Percentiles rank a stretch among this genome's conserved stretches.
Conservation (phyloP, 2,329 filamentous ascomycete species). For the Phoma herbarum region DNA sequence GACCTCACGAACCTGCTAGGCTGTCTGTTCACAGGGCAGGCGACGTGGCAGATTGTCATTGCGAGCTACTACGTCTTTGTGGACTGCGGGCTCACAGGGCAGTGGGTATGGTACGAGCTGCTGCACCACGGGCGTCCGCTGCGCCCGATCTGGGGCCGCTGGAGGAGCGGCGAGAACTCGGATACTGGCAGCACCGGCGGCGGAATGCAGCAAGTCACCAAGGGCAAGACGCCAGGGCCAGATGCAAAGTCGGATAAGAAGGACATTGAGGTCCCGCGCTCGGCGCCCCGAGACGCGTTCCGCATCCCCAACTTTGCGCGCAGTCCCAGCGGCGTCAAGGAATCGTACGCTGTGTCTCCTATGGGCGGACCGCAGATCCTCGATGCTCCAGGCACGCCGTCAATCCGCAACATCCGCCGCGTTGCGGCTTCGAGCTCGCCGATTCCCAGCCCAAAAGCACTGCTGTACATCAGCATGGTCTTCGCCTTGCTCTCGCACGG, state of each 20-base stretch:
- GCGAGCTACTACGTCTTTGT: slow-evolving; percentile 73
- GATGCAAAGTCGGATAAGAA: slow-evolving; percentile 17
- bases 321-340: slow-evolving; percentile 39
- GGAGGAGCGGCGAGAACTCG: slow-evolving; percentile 29
- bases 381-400: slow-evolving; percentile 26
- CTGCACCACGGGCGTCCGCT: slow-evolving; percentile 60
- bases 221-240: slow-evolving; percentile 26
- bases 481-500: slow-evolving; percentile 53
- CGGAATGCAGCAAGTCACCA: slow-evolving; percentile 43
- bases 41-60: slow-evolving; percentile 71
- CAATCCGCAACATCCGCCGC: slow-evolving; percentile 44
- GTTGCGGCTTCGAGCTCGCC: slow-evolving; percentile 53
- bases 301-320: slow-evolving; percentile 51
- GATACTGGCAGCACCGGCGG: slow-evolving; percentile 25
- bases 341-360: slow-evolving; percentile 36
- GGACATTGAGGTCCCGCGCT: slow-evolving; percentile 33
- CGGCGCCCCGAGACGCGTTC: slow-evolving; percentile 47
- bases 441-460: slow-evolving; percentile 56
- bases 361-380: slow-evolving; percentile 3
- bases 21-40: slow-evolving; percentile 69
- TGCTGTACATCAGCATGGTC: slow-evolving; percentile 57
- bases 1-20: slow-evolving; percentile 71
- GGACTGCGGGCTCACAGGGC: slow-evolving; percentile 67
- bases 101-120: slow-evolving; percentile 73
- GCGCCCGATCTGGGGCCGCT: slow-evolving; percentile 46